Conservation (phyloP, 441 rosid species). For the Manihot esculenta region DNA sequence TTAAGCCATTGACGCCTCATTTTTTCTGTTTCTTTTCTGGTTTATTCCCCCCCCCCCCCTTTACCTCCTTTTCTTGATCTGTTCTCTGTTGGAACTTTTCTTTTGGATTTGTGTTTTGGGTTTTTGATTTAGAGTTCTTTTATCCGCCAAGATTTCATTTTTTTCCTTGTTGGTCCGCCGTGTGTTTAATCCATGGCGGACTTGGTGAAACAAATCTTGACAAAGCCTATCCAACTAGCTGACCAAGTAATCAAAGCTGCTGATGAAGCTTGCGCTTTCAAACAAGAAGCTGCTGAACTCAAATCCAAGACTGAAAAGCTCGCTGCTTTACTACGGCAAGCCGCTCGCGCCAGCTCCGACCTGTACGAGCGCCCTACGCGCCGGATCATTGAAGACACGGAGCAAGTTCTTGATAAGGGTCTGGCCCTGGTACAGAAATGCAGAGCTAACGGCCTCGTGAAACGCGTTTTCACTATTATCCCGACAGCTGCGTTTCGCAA, state of each 20-base stretch:
- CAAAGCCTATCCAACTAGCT: conserved; percentile 14
- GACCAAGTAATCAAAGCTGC: conserved; percentile 39
- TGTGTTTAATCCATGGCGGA: conserved; percentile 14
- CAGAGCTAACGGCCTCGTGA: conserved; percentile 65
- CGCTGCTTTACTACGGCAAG: conserved; percentile 68
- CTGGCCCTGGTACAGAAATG: conserved; percentile 65
- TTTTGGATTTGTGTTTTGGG: neutral
- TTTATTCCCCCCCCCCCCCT: neutral
- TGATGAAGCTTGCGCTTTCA: conserved; percentile 72
- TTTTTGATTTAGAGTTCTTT: neutral
- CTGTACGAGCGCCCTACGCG: conserved; percentile 91
- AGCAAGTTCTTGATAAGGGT: conserved; percentile 80
- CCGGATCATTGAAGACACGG: conserved; percentile 76
- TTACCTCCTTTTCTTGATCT: neutral
- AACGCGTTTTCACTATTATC: conserved; percentile 71
- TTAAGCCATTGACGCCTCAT: neutral
- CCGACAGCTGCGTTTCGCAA: conserved; percentile 82
- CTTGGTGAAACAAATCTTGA: conserved; percentile 15
- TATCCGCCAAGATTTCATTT: neutral
- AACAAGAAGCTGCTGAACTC: conserved; percentile 74
- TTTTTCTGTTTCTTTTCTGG: neutral
- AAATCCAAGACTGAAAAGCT: conserved; percentile 81
- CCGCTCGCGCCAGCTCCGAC: conserved; percentile 77
- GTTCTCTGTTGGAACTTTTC: neutral
- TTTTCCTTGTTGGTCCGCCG: neutral